Percentiles rank a stretch among this genome's conserved stretches.
Evolutionary conservation across 139 green algal genomes (phyloP).

Genomic region (Micractinium sp.): DNA sequence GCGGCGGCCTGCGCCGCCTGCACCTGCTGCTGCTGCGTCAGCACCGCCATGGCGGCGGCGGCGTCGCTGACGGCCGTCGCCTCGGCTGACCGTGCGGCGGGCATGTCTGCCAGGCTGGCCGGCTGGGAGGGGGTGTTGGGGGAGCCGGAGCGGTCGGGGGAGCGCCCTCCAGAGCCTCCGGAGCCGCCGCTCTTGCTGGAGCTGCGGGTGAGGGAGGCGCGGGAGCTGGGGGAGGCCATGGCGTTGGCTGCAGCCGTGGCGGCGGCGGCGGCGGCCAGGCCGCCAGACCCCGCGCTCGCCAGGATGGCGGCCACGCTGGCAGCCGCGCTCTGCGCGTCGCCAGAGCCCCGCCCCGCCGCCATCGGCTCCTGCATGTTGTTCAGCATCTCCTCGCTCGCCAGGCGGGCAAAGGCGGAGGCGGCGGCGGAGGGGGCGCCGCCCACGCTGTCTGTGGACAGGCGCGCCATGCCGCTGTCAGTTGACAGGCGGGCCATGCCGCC

Average conservation of each 20-base stretch:
- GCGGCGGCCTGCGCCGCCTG: constrained; percentile 1
- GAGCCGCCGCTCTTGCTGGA: neutral
- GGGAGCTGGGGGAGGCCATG: neutral
- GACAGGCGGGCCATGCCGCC: neutral
- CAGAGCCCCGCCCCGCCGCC: neutral
- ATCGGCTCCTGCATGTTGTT: constrained; percentile 32
- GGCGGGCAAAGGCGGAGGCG: neutral
- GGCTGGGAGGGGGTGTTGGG: neutral
- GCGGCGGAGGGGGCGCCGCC: neutral
- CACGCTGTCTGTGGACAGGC: neutral
- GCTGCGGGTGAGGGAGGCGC: neutral
- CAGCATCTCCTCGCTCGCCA: constrained; percentile 20
- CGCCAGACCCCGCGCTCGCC: neutral
- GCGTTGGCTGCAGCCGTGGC: neutral
- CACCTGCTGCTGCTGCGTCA: constrained; percentile 27
- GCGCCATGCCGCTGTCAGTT: neutral
- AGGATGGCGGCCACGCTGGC: neutral
- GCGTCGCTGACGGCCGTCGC: neutral
- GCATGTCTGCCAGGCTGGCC: neutral
- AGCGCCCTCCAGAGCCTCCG: neutral
- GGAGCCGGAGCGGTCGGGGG: constrained; percentile 10
- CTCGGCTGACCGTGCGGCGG: neutral
- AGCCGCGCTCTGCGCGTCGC: neutral
- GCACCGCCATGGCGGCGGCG: constrained; percentile 22
- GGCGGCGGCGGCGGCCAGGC: neutral